Base-by-base conservation (phyloP, 495 filamentous ascomycete species). In the Staphylotrichum longicolle region DNA sequence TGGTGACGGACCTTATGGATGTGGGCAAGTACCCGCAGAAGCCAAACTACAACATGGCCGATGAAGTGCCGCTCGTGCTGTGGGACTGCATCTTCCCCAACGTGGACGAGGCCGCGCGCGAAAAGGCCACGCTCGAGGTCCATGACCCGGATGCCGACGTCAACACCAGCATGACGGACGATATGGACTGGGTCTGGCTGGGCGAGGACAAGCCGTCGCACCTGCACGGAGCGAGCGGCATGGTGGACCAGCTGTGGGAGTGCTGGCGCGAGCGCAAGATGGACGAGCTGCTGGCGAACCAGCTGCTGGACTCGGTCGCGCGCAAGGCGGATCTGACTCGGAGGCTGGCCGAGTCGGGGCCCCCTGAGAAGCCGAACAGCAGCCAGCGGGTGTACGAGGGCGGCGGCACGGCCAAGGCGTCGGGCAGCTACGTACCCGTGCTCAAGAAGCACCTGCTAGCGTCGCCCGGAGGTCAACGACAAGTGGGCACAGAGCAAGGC, bases 11-110 rank as follows among this genome's bases (percentile, higher is more conserved):
- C 4, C 75, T 98, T 12, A 77, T 98, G 34, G 87, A 98, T 70
- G 74, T 88, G 15, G 63, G 75, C 11, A 82, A 82, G 54, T 84
- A 86, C 62, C 91, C 91, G 9, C 69, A 82, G 30, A 88, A 86
- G 68, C 95, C 95, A 5, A 82, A 77, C 14, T 98, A 98, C 75
- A 83, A 87, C 51, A 96, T 98, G 87, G 94, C 95, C 0, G 85
- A 85, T 35, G 93, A 96, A 65, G 82, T 85, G 27, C 91, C 95
- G 0, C 79, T 98, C 11, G 93, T 98, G 3, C 82, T 98, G 10
- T 97, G 93, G 93, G 91, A 98, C 66, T 96, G 93, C 70, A 79
- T 91, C 10, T 98, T 96, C 74, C 93, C 94, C 6, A 63, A 64
- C 34, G 57, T 70, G 44, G 60, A 62, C 15, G 61, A 60, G n/a